Evolutionary conservation across 768 basidiomycete species (phyloP).

Genomic region (Mycena sanguinolenta): DNA sequence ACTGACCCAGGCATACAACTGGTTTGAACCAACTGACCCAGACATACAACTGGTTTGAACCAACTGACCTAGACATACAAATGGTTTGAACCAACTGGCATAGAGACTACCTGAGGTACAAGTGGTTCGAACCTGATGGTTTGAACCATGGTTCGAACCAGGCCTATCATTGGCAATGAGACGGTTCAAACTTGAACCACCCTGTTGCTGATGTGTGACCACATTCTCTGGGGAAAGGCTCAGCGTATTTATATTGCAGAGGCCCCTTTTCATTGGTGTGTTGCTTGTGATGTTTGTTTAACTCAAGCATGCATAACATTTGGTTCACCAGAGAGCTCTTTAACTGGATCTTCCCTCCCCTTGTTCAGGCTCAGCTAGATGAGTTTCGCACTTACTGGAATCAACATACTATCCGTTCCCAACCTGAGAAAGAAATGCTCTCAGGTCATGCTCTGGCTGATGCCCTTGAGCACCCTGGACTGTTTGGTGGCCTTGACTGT

Average conservation of each 20-base stretch:
- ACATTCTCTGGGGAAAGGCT: background rate
- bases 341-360: background rate
- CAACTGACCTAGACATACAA: no score
- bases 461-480: background rate
- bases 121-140: no score
- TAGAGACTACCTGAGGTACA: no score
- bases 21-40: no score
- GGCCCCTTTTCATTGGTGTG: background rate
- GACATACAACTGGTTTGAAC: no score
- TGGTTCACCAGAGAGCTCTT: background rate
- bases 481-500: background rate
- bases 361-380: background rate
- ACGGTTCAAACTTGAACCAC: no score
- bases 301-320: no score
- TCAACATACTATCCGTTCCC: background rate
- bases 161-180: no score
- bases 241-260: background rate
- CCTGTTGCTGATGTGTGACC: no score
- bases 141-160: no score
- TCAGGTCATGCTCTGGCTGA: background rate
- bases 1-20: no score
- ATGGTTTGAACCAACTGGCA: no score
- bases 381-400: background rate
- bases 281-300: background rate
- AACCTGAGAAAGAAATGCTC: background rate